Base-by-base conservation (phyloP, 768 basidiomycete genomes). In the Leccinellum rugosiceps region DNA sequence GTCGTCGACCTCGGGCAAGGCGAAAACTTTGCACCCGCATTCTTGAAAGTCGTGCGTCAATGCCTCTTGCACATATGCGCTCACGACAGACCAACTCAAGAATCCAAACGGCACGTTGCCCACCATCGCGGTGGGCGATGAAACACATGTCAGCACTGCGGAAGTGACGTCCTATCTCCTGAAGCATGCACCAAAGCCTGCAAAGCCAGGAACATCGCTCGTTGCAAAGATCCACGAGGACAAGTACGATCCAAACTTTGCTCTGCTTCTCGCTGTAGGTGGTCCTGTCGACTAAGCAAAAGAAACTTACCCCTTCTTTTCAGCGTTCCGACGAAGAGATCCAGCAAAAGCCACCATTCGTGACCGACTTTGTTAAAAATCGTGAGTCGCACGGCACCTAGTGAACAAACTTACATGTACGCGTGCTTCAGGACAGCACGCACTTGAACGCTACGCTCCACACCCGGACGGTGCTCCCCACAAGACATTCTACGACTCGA, bases 231-330 rank as follows among this genome's bases (percentile, higher is more conserved):
- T 83, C 25, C 81, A 83, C 62, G 74, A 76, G 31, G 76, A 78
- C 34, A 71, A 66, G 35, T 66, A 76, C 51, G 81, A 83, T 63
- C 81, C 81, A 52, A 85, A 84, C 75, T 79, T 82, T 60, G 72
- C 77, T n/a, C 48, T 78, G 26, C 57, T 78, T 21, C 71, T 76
- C 3, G 66, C 73, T 32, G 79, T 79, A 63, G 60, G 75, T 59
- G 31, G 3, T 43, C 11, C 41, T 5, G 2, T n/a, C 21, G 15
- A 19, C 38, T n/a, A 13, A 21, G 19, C 19, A 13, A 19, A 43
- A 43, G 41, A 13, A 19, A 11, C 19, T 43, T 13, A 41, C 41
- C 19, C 41, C 41, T 14, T 32, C 38, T 15, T 43, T 55, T 17
- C 60, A 82, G 77, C 73, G 81, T 55, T 75, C 78, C 54, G 76